Evolutionary conservation across 768 basidiomycete genomes (phyloP).

Genomic region (Podaxis sp.): DNA sequence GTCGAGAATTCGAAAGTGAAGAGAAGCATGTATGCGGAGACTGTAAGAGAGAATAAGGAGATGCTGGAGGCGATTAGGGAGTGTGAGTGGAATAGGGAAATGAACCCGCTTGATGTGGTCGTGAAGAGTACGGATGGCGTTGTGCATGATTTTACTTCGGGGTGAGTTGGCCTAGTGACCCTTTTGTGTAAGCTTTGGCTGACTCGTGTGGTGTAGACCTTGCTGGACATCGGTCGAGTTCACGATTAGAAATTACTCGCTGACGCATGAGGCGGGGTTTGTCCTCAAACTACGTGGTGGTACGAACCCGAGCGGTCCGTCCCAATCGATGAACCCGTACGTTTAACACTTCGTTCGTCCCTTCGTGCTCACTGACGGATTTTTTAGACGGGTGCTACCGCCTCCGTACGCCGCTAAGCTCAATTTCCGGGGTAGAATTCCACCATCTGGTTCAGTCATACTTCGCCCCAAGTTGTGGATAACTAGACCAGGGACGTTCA

Average conservation of each 20-base stretch:
- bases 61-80: slow-evolving; percentile 62
- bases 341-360: not conserved
- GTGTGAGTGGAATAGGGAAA: slow-evolving; percentile 77
- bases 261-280: slow-evolving; percentile 55
- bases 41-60: slow-evolving; percentile 64
- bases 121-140: slow-evolving; percentile 39
- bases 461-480: slow-evolving; percentile 56
- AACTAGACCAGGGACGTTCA: slow-evolving; percentile 59
- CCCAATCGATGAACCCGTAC: slow-evolving; percentile 11
- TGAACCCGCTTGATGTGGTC: slow-evolving; percentile 62
- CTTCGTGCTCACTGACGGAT: not conserved
- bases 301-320: slow-evolving; percentile 1
- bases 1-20: slow-evolving; percentile 62
- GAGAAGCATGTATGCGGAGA: slow-evolving; percentile 91
- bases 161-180: slow-evolving; percentile 46
- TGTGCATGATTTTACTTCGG: slow-evolving; percentile 62
- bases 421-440: slow-evolving; percentile 55
- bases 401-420: slow-evolving; percentile 65
- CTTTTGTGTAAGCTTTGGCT: not conserved
- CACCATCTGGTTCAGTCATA: slow-evolving; percentile 39
- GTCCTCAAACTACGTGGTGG: slow-evolving; percentile 41
- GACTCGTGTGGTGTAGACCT: slow-evolving; percentile 35
- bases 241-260: slow-evolving; percentile 67
- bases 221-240: slow-evolving; percentile 52
- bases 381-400: slow-evolving; percentile 36